phyloP scores from a whole-genome alignment of 805 yeast genomes.

The Candida coquimbonensis region DNA sequence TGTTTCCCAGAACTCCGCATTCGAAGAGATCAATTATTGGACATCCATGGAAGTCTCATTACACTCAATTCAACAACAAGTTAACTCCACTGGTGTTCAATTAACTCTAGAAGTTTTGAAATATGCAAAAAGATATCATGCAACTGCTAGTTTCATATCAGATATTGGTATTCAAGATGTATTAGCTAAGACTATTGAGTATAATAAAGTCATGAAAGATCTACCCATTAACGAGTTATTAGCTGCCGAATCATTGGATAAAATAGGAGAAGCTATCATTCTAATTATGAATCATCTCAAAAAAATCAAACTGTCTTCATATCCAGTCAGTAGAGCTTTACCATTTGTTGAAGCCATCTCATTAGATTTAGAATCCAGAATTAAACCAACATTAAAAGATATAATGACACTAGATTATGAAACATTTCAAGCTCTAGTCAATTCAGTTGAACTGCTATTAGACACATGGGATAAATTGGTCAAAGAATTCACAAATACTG shows the following conservation, averaged over 20 bases:
- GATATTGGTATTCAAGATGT: conserved; percentile 64
- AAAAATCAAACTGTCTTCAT: conserved; percentile 48
- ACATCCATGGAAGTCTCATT: conserved; percentile 58
- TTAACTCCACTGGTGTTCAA: conserved; percentile 44
- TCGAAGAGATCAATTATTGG: conserved; percentile 78
- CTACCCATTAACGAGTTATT: conserved; percentile 59
- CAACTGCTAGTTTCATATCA: conserved; percentile 62
- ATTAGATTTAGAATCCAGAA: conserved; percentile 41
- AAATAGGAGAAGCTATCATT: conserved; percentile 38
- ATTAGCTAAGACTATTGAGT: conserved; percentile 40
- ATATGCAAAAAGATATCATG: conserved; percentile 71
- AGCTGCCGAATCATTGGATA: conserved; percentile 37
- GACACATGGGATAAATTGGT: conserved; percentile 51
- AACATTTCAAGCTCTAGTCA: conserved; percentile 31
- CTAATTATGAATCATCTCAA: conserved; percentile 56
- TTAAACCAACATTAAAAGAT: conserved; percentile 35
- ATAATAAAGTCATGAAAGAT: conserved; percentile 59
- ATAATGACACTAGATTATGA: conserved; percentile 37
- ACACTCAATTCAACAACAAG: conserved; percentile 47
- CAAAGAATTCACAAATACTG: conserved; percentile 55
- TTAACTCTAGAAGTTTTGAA: conserved; percentile 55
- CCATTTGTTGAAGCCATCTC: conserved; percentile 61
- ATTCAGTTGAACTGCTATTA: conserved; percentile 27
- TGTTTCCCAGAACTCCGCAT: conserved; percentile 46
- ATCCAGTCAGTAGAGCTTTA: conserved; percentile 61